These are phyloP conservation scores for Venturiaceae sp. DNA, from an alignment of 2,329 filamentous ascomycete species.

Conservation along the genomic window DNA sequence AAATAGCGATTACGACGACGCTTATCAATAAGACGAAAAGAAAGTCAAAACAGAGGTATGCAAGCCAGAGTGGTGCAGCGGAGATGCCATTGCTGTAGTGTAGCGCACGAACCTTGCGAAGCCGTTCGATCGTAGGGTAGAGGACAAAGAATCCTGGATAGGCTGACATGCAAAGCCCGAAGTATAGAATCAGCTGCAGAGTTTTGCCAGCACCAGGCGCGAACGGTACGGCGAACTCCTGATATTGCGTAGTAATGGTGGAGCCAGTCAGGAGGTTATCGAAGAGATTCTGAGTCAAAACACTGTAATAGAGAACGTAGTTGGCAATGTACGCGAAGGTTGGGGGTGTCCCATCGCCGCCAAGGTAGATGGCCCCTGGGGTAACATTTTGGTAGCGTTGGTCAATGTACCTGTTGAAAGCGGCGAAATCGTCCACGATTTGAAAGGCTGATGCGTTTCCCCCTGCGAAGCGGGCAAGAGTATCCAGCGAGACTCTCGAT, in stretches of 20 bases:
- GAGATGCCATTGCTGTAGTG: conserved; percentile 90
- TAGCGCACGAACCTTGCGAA: conserved; percentile 68
- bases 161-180: conserved; percentile 65
- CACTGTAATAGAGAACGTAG: conserved; percentile 49
- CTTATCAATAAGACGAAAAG: conserved; percentile 58
- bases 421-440: conserved; percentile 51
- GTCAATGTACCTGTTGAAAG: conserved; percentile 59
- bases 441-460: conserved; percentile 23
- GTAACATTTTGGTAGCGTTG: conserved; percentile 57
- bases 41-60: conserved; percentile 76
- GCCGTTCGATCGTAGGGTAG: conserved; percentile 77
- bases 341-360: conserved; percentile 46
- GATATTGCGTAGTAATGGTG: conserved; percentile 62
- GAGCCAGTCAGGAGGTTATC: conserved; percentile 62
- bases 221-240: conserved; percentile 67
- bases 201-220: conserved; percentile 59
- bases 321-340: conserved; percentile 65
- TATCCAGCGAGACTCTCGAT: conserved; percentile 17
- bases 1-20: conserved; percentile 58
- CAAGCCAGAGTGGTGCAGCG: conserved; percentile 72
- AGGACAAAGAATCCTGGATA: conserved; percentile 82
- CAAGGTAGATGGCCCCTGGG: conserved; percentile 73
- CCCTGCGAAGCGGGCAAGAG: conserved; percentile 17
- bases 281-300: conserved; percentile 86
- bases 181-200: conserved; percentile 72